A percentile compares a stretch with the other conserved stretches of the same genome.
These are phyloP conservation scores for Podosphaera leucotricha DNA, from an alignment of 2,329 filamentous ascomycete species.

Conservation along the genomic window DNA sequence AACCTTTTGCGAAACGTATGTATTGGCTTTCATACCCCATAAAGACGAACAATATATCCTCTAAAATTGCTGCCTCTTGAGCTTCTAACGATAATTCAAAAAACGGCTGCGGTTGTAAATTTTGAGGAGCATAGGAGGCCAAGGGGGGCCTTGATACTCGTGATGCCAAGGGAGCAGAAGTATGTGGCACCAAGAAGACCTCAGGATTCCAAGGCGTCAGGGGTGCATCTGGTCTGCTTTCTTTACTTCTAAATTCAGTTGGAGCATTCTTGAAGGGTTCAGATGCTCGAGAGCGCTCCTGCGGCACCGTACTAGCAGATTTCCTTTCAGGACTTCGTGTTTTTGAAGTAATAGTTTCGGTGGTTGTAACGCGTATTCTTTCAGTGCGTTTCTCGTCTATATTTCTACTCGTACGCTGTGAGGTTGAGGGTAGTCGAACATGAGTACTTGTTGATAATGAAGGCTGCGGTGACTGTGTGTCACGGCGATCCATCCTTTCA, in stretches of 20 bases:
- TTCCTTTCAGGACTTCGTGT: constrained; percentile 31
- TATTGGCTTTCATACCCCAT: constrained; percentile 99
- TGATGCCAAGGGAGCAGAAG: constrained; percentile 26
- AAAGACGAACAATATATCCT: constrained; percentile 81
- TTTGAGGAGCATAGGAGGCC: constrained; percentile 46
- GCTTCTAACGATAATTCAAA: constrained; percentile 49
- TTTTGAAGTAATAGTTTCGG: constrained; percentile 36
- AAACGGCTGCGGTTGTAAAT: constrained; percentile 44
- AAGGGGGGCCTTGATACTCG: constrained; percentile 43
- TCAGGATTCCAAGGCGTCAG: constrained; percentile 56
- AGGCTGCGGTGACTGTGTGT: constrained; percentile 11
- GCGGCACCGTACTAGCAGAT: constrained; percentile 1
- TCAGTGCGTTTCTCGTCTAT: constrained; percentile 29
- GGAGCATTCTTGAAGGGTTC: constrained; percentile 10
- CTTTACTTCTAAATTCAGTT: constrained; percentile 11
- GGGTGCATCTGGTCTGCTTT: constrained; percentile 23
- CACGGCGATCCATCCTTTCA: constrained; percentile 11
- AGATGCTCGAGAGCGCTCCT: constrained; percentile 6
- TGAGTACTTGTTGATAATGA: constrained; percentile 19
- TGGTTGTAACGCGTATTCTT: constrained; percentile 31
- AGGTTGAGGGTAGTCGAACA: constrained; percentile 33
- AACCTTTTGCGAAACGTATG: constrained; percentile 62
- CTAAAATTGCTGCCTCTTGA: constrained; percentile 70
- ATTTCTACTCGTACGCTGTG: constrained; percentile 24
- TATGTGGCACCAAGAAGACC: constrained; percentile 45